These are phyloP conservation scores for Aureobasidium lini DNA, from an alignment of 2,329 filamentous ascomycete genomes.

Conservation along the genomic window DNA sequence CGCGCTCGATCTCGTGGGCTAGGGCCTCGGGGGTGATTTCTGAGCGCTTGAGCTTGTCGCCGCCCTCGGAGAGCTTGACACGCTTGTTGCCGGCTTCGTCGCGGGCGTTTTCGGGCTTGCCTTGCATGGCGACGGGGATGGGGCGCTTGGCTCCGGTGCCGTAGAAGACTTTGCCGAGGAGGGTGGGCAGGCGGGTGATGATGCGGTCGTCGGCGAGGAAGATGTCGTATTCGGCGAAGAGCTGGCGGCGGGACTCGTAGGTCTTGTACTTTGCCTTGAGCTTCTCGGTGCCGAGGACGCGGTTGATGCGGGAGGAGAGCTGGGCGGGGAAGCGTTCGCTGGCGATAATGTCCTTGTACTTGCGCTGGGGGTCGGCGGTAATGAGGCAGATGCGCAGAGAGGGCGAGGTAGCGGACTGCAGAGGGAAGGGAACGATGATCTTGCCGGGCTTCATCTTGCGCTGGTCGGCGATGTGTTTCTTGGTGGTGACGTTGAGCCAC, in stretches of 20 bases:
- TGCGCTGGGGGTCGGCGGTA: constrained; percentile 71
- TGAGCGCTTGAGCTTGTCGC: constrained; percentile 30
- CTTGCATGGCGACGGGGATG: constrained; percentile 68
- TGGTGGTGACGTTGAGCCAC: constrained; percentile 56
- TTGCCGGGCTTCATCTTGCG: constrained; percentile 76
- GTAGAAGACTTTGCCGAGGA: constrained; percentile 90
- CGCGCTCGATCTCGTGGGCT: constrained; percentile 69
- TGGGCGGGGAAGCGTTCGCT: constrained; percentile 52
- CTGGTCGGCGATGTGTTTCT: constrained; percentile 64
- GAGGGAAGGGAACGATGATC: constrained; percentile 51
- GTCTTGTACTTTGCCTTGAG: constrained; percentile 83
- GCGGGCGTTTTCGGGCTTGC: constrained; percentile 34
- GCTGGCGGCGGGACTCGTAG: constrained; percentile 78
- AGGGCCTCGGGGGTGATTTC: constrained; percentile 58
- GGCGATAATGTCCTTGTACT: constrained; percentile 82
- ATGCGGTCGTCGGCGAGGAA: constrained; percentile 92
- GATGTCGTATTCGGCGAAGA: constrained; percentile 79
- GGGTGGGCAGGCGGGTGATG: constrained; percentile 60
- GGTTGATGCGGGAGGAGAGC: constrained; percentile 40
- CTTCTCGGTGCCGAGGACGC: constrained; percentile 74
- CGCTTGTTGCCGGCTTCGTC: constrained; percentile 48
- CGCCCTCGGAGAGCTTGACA: constrained; percentile 34
- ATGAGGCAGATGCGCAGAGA: constrained; percentile 73
- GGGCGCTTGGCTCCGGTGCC: constrained; percentile 75
- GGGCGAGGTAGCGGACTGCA: constrained; percentile 42